Base-by-base conservation (phyloP, 2,329 filamentous ascomycete species). In the Aspergillus chevalieri region DNA sequence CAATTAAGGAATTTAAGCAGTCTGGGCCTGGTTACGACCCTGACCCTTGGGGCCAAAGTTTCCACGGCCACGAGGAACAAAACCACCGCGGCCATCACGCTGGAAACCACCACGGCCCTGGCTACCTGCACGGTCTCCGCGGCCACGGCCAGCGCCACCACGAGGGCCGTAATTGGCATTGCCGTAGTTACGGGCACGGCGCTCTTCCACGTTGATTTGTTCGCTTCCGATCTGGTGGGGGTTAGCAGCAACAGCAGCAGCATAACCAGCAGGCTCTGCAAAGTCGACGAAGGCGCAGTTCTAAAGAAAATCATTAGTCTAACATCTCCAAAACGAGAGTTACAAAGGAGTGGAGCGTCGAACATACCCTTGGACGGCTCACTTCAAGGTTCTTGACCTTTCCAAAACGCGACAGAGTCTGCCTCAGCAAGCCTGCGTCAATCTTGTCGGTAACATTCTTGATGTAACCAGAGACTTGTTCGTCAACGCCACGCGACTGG, bases 211-310 rank as follows among this genome's bases (percentile, higher is more conserved):
- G 54, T 82, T 78, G 61, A 98, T 86, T 63, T 82, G 84, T 70
- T 95, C 86, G 59, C 84, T 86, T 61, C 86, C 88, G 55, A 98
- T 82, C 42, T 81, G 80, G 73, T 95, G 89, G 33, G 92, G 92
- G 74, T 94, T 97, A 59, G 85, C 86, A 53, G 81, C 81, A 34
- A 89, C 79, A 41, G 93, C 93, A 54, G 87, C 86, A 68, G 89
- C 81, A 73, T 95, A 96, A 43, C 83, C 89, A 48, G 90, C 83
- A 19, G 82, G 67, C 43, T 85, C 87, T 65, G 84, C 86, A 71
- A 93, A 98, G 70, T 98, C 93, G 52, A 96, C 89, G 66, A 97
- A 97, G 22, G 93, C 93, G 65, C 90, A 96, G 79, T 93, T 96
- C 92, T 95, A 65, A 24, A 47, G 21, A 30, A 6, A 21, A 21